Evolutionary conservation across 2,329 filamentous ascomycete genomes (phyloP), one percentile per base, ranked within the genome.

Genomic region (Cercospora beticola): DNA sequence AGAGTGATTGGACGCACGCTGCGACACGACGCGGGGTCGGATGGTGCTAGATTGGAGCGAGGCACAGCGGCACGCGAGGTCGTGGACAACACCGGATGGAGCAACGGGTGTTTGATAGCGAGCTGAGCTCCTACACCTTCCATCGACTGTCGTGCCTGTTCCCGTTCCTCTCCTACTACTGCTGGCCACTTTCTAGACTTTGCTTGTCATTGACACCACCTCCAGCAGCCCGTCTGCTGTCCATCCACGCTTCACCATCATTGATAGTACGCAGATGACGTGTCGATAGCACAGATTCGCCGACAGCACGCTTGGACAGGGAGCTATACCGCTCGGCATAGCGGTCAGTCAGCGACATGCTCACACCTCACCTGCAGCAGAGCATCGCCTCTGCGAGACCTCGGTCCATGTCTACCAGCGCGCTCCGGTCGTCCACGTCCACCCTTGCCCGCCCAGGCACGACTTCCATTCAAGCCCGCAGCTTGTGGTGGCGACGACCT

Each of bases 401-500:
- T 26, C 68, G 66, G 21, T 70, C 68, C 31, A 40, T 72, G 46
- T 70, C 66, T 57, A 65, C 65, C 67, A 68, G 56, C 14, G 65
- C 69, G 28, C 61, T 70, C 57, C 65, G 70, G 56, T 59, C 71
- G 43, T 68, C 68, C 12, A 52, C 66, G 46, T 66, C 60, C 63
- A 68, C 71, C 46, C 64, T 69, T 63, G 52, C 68, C 62, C 68
- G 68, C 16, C 65, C 61, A 31, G 52, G 65, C 40, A 56, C 66
- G 60, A 65, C 67, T 57, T 64, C 30, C 33, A 57, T 60, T 14
- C 68, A 70, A 49, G 23, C 70, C 26, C 70, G 77, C 12, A 69
- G 69, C 68, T 71, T 76, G 71, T 77, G 72, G 69, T 76, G 75
- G 71, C 69, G 71, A 33, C 64, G 72, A 23, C 67, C 65, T 23